Evolutionary conservation across 352 stramenopile species (phyloP).

Genomic region (Globisporangium spiculum): DNA sequence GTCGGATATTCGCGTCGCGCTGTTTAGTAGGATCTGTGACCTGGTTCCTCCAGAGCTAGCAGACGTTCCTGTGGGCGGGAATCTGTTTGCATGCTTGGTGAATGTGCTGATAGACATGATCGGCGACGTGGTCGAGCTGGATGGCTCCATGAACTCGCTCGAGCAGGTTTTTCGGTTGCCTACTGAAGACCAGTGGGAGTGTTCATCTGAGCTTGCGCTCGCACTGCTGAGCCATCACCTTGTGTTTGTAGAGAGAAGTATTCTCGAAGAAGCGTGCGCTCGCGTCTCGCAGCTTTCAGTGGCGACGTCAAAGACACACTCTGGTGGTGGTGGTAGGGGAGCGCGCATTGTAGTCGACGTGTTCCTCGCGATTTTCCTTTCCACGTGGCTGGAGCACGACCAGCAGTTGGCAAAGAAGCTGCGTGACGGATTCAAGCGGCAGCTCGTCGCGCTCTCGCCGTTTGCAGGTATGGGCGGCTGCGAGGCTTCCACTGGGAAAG

Average conservation of each 20-base stretch:
- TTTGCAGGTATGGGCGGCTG: neutral
- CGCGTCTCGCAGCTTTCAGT: neutral
- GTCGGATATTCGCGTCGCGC: neutral
- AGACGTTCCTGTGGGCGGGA: neutral
- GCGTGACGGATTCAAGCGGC: neutral
- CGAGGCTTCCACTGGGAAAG: neutral
- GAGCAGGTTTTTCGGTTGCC: neutral
- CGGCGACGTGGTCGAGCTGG: neutral
- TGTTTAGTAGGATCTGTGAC: neutral
- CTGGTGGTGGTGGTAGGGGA: neutral
- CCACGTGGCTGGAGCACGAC: neutral
- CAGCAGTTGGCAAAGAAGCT: neutral
- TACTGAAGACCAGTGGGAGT: neutral
- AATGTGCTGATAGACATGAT: neutral
- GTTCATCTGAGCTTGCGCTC: neutral
- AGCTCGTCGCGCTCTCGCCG: neutral
- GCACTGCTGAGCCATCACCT: neutral
- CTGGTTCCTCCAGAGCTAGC: neutral
- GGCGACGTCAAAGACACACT: neutral
- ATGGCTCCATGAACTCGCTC: neutral
- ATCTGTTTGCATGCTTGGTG: neutral
- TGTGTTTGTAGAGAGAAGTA: neutral
- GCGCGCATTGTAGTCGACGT: neutral
- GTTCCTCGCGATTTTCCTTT: neutral
- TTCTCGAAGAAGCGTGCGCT: neutral